These are phyloP conservation scores for Phytophthora sp. DNA, from an alignment of 352 stramenopile genomes.

Conservation along the genomic window DNA sequence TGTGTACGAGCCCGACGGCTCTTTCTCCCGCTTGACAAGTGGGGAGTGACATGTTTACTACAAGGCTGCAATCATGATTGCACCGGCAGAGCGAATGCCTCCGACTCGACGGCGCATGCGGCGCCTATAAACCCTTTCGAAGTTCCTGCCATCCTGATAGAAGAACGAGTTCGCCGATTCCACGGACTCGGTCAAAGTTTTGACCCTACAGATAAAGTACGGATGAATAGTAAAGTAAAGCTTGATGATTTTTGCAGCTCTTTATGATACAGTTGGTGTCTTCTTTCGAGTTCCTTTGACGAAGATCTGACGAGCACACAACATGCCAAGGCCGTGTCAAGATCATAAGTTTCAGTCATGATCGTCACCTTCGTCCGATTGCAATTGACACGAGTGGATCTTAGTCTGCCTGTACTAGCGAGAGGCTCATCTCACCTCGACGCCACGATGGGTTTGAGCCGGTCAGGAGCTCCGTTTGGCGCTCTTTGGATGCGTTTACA, in stretches of 20 bases:
- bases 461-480: too few species aligned
- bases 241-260: conserved; percentile 38
- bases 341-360: conserved; percentile 1
- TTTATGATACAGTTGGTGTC: neutral
- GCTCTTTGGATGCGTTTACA: conserved; percentile 2
- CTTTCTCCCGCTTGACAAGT: neutral
- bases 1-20: conserved; percentile 30
- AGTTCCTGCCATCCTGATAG: conserved; percentile 35
- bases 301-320: conserved; percentile 11
- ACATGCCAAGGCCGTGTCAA: conserved; percentile 16
- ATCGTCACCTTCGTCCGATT: conserved; percentile 30
- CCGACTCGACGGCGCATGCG: conserved; percentile 39
- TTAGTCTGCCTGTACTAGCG: conserved; percentile 15
- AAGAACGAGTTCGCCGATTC: conserved; percentile 41
- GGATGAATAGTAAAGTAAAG: conserved; percentile 54
- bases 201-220: conserved; percentile 51
- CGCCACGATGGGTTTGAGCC: conserved; percentile 13
- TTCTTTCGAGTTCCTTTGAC: conserved; percentile 5
- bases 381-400: conserved; percentile 18
- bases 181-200: conserved; percentile 42
- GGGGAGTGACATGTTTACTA: too few species aligned
- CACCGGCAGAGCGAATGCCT: conserved; percentile 30
- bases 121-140: conserved; percentile 22
- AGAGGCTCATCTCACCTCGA: conserved; percentile 24
- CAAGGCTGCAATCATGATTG: conserved; percentile 32